These are phyloP conservation scores for Skeletonema grethae DNA, from an alignment of 108 stramenopile species.

Conservation along the genomic window DNA sequence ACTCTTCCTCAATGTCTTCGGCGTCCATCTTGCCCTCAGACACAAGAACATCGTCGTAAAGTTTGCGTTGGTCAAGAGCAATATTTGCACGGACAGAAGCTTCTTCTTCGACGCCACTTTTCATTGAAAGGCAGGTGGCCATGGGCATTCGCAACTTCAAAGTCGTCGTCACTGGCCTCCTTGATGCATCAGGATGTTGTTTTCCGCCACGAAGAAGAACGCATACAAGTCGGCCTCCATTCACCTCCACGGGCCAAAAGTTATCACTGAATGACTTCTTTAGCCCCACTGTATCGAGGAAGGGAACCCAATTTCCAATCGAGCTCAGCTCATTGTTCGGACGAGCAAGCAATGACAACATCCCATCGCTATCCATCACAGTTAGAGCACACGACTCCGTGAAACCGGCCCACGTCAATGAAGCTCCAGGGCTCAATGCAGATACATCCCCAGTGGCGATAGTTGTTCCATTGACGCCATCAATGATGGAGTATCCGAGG, in stretches of 20 bases:
- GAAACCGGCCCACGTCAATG: conserved; percentile 82
- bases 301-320: conserved; percentile 69
- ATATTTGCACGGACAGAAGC: conserved; percentile 71
- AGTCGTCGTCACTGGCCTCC: conserved; percentile 76
- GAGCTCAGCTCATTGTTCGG: not conserved
- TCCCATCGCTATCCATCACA: conserved; percentile 81
- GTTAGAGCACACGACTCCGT: conserved; percentile 67
- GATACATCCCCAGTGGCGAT: conserved; percentile 63
- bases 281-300: conserved; percentile 80
- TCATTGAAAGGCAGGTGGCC: conserved; percentile 44
- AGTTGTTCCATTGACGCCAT: conserved; percentile 55
- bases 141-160: conserved; percentile 76
- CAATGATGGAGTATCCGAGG: conserved; percentile 72
- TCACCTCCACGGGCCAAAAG: conserved; percentile 79
- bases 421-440: conserved; percentile 60
- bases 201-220: conserved; percentile 83
- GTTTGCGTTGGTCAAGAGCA: conserved; percentile 68
- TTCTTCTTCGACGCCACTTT: conserved; percentile 67
- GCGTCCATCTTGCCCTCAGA: conserved; percentile 35
- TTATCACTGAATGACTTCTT: conserved; percentile 75
- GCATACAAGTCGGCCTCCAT: conserved; percentile 78
- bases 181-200: conserved; percentile 74
- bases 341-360: conserved; percentile 76
- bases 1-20: conserved; percentile 68
- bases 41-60: conserved; percentile 48